phyloP scores from a whole-genome alignment of 495 filamentous ascomycete species.

The Oleoguttula mirabilis region DNA sequence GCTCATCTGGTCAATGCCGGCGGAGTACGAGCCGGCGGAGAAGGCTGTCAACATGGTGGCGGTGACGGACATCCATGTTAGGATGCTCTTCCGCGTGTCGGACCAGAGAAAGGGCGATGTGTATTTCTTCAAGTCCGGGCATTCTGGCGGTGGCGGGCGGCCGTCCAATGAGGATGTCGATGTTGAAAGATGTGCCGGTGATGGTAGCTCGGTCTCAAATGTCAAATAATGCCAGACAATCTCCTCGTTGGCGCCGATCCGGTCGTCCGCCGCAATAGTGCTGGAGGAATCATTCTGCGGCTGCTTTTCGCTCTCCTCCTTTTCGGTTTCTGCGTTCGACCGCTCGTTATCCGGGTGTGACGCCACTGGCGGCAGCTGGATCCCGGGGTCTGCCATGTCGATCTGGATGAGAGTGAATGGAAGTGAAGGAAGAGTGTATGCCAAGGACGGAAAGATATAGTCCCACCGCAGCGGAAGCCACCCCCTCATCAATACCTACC shows the following conservation, averaged over 20 bases:
- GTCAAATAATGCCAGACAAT: conserved; percentile 64
- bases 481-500: no score
- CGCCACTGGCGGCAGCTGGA: no score
- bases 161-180: conserved; percentile 21
- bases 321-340: conserved; percentile 2
- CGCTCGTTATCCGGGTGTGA: no score
- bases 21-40: conserved; percentile 68
- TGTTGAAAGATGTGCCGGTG: conserved; percentile 37
- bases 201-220: conserved; percentile 54
- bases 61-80: conserved; percentile 61
- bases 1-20: conserved; percentile 50
- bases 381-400: no score
- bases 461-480: no score
- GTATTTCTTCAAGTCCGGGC: conserved; percentile 55
- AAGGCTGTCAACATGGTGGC: conserved; percentile 72
- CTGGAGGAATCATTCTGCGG: conserved; percentile 5
- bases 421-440: no score
- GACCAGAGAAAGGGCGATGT: conserved; percentile 68
- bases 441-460: no score
- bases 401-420: no score
- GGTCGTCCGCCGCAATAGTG: background rate
- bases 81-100: conserved; percentile 38
- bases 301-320: conserved; percentile 2
- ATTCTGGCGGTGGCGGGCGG: conserved; percentile 32
- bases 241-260: conserved; percentile 7